A percentile compares a stretch with the other conserved stretches of the same genome.
phyloP scores from a whole-genome alignment of 768 basidiomycete species.

The Chlorophyllum brunneum region DNA sequence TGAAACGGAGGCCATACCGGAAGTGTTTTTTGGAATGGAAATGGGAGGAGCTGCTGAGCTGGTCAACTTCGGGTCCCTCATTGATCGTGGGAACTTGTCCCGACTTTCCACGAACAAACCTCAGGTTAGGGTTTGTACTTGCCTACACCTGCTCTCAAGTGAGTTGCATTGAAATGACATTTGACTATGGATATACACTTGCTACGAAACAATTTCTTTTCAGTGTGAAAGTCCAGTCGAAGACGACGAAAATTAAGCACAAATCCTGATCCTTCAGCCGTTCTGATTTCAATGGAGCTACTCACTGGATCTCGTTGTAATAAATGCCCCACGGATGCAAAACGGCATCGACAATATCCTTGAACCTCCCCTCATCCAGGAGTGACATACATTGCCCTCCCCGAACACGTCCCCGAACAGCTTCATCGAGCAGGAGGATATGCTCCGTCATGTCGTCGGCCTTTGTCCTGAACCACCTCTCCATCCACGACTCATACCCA shows the following conservation, averaged over 20 bases:
- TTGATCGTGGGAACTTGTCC: conserved; percentile 32
- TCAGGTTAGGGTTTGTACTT: conserved; percentile 27
- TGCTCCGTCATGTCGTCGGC: conserved; percentile 12
- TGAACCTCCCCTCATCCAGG: background rate
- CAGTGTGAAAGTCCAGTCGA: too few relatives aligned
- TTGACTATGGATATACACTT: too few relatives aligned
- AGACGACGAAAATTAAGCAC: too few relatives aligned
- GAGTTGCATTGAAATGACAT: too few relatives aligned
- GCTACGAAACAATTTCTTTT: too few relatives aligned
- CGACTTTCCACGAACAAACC: conserved; percentile 36
- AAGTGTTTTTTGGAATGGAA: conserved; percentile 23
- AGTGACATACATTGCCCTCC: conserved; percentile 6
- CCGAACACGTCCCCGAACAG: conserved; percentile 21
- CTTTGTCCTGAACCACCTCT: conserved; percentile 17
- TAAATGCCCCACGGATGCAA: background rate
- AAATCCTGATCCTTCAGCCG: too few relatives aligned
- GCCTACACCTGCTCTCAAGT: too few relatives aligned
- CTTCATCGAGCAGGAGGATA: conserved; percentile 29
- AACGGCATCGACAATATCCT: background rate
- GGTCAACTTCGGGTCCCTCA: conserved; percentile 21
- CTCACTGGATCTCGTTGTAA: background rate
- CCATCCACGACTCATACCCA: conserved; percentile 23
- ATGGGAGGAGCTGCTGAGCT: conserved; percentile 25
- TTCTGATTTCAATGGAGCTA: too few relatives aligned
- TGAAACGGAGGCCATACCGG: conserved; percentile 52